Base-by-base conservation (phyloP, 2,329 filamentous ascomycete species). In the Botrytis cinerea region DNA sequence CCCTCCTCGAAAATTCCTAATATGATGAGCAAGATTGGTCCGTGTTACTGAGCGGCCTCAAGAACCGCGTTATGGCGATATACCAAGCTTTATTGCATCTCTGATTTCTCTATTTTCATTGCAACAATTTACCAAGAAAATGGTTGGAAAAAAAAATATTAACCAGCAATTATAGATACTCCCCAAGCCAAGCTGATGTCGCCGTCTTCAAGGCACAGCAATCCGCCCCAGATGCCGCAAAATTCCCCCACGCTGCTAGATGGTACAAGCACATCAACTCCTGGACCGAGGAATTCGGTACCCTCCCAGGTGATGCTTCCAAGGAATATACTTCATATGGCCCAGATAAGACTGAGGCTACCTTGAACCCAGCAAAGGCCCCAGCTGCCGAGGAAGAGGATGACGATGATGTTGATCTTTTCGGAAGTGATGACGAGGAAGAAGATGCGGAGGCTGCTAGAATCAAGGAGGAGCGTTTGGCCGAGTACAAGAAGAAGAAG, bases 261-360 rank as follows among this genome's bases (percentile, higher is more conserved):
- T 99, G 96, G 96, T 98, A 97, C 91, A 97, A 97, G 90, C 95
- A 99, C 90, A 93, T 98, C 83, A 90, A 93, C 84, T 92, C 93
- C 80, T 97, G 93, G 87, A 91, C 97, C 89, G 88, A 92, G 79
- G 95, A 98, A 85, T 98, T 98, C 87, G 88, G 92, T 81, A 92
- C 91, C 78, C 93, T 99, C 70, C 89, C 94, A 74, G 96, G 96
- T 84, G 95, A 98, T 86, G 90, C 95, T 80, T 92, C 92, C 84
- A 94, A 96, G 88, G 88, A 92, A 79, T 93, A 92, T 88, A 95
- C 93, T 81, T 89, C 91, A 83, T 98, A 98, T 87, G 96, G 96
- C 81, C 96, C 96, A 77, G 95, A 97, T 81, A 87, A 86, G 76
- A 84, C 87, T 76, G 92, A 93, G 84, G 87, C 94, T 78, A 91